Evolutionary conservation across 140 eudicot species (phyloP), one percentile per base, ranked within the genome.

Genomic region (Anethum foeniculum): DNA sequence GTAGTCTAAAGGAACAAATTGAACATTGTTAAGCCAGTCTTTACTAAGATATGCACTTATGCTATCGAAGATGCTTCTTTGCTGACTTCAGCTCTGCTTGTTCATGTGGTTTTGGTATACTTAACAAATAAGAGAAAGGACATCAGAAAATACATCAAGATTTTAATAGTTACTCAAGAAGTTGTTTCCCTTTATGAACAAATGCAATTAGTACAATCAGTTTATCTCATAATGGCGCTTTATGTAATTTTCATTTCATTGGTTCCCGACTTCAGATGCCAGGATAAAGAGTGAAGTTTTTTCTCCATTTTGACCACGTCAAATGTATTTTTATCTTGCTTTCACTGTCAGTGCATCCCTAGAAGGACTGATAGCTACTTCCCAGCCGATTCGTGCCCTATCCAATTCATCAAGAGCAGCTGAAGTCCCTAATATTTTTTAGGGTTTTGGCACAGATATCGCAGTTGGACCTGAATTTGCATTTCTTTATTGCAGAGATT

Each of bases 211-310:
- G 16, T 32, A 6, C 41, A 54, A 6, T 71, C 15, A 56, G 67
- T 72, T 83, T 56, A 68, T 23, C 36, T 71, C 71, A 27, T 23
- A 71, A 52, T 79, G 71, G 74, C 34, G 48, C 27, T 73, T 77
- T 82, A 51, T 43, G 64, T 85, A 80, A 81, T 81, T 25, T 76
- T 11, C 78, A 77, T 81, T 76, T 84, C 82, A 39, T 87, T 80
- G 83, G 85, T 56, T 87, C 78, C 87, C 76, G 88, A 91, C 97
- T 90, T 92, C 99, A 69, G 34, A 91, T 51, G 92, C 99, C 85
- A 91, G 89, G 85, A 95, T 93, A 83, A 81, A 96, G 82, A 91
- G 99, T 72, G 98, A 93, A 90, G 99, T 92, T 62, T 98, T 95
- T 76, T 80, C 99, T 32, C 98, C 99, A 10, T 95, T 93, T 80